A percentile compares a stretch with the other conserved stretches of the same genome.
Conservation (phyloP, 345 rosid genomes). For the Tarenaya hassleriana region DNA sequence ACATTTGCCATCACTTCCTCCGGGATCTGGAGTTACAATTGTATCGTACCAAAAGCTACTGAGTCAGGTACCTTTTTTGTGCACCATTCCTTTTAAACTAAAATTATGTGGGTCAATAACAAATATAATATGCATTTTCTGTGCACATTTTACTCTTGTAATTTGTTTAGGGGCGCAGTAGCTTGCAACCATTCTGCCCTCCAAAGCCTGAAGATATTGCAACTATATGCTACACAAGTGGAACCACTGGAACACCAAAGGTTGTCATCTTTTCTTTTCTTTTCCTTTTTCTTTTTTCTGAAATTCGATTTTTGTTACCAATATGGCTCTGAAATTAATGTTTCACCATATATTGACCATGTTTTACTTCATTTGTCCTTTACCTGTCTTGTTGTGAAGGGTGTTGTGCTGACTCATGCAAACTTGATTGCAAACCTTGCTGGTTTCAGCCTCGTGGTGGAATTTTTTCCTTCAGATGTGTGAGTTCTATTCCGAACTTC, state of each 20-base stretch:
- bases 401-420: constrained; percentile 73
- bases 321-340: constrained; percentile 4
- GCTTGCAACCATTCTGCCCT: constrained; percentile 54
- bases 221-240: constrained; percentile 96
- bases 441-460: constrained; percentile 35
- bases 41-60: constrained; percentile 52
- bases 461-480: constrained; percentile 62
- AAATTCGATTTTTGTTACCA: constrained; percentile 12
- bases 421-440: constrained; percentile 82
- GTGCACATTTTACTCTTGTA: constrained; percentile 6
- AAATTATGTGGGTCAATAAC: background rate
- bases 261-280: constrained; percentile 33
- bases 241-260: constrained; percentile 96
- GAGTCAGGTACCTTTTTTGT: constrained; percentile 41
- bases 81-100: background rate
- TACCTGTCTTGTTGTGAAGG: constrained; percentile 39
- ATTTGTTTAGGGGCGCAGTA: constrained; percentile 62
- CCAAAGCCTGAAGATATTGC: constrained; percentile 84
- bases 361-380: constrained; percentile 10
- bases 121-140: background rate
- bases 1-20: constrained; percentile 63
- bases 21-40: constrained; percentile 46
- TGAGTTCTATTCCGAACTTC: constrained; percentile 37
- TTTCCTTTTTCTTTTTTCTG: too few relatives aligned
- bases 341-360: constrained; percentile 8